phyloP scores from a whole-genome alignment of 108 stramenopile species.

The Cyclostephanos invisitatus region DNA sequence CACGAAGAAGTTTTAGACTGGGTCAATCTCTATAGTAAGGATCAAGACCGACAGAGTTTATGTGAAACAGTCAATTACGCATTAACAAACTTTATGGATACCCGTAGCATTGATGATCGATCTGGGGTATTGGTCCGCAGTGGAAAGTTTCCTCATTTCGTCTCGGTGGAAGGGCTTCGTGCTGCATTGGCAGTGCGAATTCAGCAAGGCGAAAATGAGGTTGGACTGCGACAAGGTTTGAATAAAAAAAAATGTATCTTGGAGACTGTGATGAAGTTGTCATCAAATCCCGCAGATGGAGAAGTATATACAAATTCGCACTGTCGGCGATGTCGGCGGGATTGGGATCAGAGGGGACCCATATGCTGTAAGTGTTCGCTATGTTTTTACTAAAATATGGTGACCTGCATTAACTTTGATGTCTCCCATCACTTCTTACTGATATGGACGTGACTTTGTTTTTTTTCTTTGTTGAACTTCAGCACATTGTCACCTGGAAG shows the following conservation, averaged over 20 bases:
- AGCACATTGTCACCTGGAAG: slow-evolving; percentile 44
- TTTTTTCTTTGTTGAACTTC: background rate
- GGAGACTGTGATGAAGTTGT: slow-evolving; percentile 21
- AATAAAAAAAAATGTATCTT: slow-evolving; percentile 26
- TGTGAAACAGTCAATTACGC: slow-evolving; percentile 46
- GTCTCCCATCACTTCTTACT: background rate
- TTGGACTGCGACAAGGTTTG: slow-evolving; percentile 20
- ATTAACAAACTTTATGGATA: slow-evolving; percentile 20
- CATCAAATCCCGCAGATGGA: slow-evolving; percentile 19
- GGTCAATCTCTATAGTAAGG: slow-evolving; percentile 33
- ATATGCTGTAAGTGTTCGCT: slow-evolving; percentile 47
- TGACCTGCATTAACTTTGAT: slow-evolving; percentile 7
- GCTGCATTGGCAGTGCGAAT: slow-evolving; percentile 43
- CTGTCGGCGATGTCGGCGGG: slow-evolving; percentile 55
- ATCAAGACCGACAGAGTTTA: slow-evolving; percentile 32
- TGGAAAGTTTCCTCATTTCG: slow-evolving; percentile 54
- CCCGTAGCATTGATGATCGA: slow-evolving; percentile 7
- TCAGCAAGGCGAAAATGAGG: slow-evolving; percentile 26
- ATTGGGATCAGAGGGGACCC: slow-evolving; percentile 58
- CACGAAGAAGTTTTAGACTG: slow-evolving; percentile 55
- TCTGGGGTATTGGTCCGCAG: slow-evolving; percentile 15
- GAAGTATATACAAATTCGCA: slow-evolving; percentile 57
- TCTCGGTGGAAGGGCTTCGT: slow-evolving; percentile 37
- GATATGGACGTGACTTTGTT: too few relatives aligned
- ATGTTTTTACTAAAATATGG: background rate